Base-by-base conservation (phyloP, 768 basidiomycete genomes). In the Phaffia australis region DNA sequence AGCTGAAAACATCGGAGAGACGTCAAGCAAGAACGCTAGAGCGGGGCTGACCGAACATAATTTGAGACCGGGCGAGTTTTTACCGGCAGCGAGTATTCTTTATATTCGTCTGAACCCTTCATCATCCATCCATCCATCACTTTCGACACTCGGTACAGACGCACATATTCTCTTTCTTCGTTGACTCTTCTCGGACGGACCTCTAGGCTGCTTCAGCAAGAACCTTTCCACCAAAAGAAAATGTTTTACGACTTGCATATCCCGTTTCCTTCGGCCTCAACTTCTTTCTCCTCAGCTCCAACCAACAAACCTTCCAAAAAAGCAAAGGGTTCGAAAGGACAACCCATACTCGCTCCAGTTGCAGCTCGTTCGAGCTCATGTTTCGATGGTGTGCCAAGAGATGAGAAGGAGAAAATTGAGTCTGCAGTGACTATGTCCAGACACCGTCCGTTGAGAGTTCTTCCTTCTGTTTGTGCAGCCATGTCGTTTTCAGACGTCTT, bases 391-490 rank as follows among this genome's bases (percentile, higher is more conserved):
- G 50, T 21, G 25, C 66, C 19, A 25, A 60, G 6, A 23, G 19
- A 27, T 1, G 32, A 9, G 55, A 30, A 35, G 61, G 55, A 15
- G 30, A 48, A 30, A 14, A 50, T 23, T n/a, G 50, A 83, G 69
- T 87, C 89, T 73, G 97, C 97, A 91, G 95, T 98, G 77, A 86
- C 87, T 77, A 75, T 73, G 76, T 30, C 75, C 48, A 70, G 74
- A 69, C 46, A 68, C 55, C 47, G 58, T 59, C 18, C 49, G 62
- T 64, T 15, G 9, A 19, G 6, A 27, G 29, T 46, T n/a, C 2
- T 3, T 9, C 29, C 14, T 30, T 51, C 5, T 47, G 8, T 21
- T 18, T 19, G 55, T 3, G 19, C 51, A 9, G 15, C 52, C 15
- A 3, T 56, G 27, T n/a, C 59, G 0, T 60, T 54, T 19, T 49